phyloP scores from a whole-genome alignment of 1,284 basidiomycete genomes.

The Fomitopsis pinicola region DNA sequence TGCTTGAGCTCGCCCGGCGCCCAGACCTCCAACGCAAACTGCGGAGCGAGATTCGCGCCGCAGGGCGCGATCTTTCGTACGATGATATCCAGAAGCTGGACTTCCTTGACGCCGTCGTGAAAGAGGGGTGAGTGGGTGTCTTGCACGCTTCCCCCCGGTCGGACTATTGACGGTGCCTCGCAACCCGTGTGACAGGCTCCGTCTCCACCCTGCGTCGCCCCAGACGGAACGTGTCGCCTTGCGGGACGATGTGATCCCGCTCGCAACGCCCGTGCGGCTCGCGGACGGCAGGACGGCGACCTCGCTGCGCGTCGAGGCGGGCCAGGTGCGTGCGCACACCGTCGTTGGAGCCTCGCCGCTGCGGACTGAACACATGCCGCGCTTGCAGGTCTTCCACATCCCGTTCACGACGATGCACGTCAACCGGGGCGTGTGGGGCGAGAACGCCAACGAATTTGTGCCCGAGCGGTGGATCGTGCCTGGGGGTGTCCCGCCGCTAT shows the following conservation, averaged over 20 bases:
- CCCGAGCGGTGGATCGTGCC: conserved; percentile 35
- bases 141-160: neutral
- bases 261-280: conserved; percentile 32
- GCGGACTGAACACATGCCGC: neutral
- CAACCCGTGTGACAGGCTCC: conserved; percentile 24
- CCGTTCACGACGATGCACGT: conserved; percentile 30
- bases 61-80: conserved; percentile 27
- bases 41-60: conserved; percentile 42
- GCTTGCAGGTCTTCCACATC: conserved; percentile 26
- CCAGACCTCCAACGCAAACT: conserved; percentile 45
- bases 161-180: neutral
- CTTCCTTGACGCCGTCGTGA: conserved; percentile 52
- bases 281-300: conserved; percentile 28
- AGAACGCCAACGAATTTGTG: conserved; percentile 35
- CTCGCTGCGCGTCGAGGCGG: conserved; percentile 31
- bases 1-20: conserved; percentile 42
- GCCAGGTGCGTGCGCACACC: conserved; percentile 26
- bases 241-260: conserved; percentile 40
- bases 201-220: conserved; percentile 35
- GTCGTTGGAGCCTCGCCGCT: conserved; percentile 11
- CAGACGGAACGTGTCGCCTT: conserved; percentile 33
- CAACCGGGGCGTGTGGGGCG: conserved; percentile 38
- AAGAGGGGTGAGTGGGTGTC: conserved; percentile 17
- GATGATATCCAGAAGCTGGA: conserved; percentile 41
- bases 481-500: conserved; percentile 24